Evolutionary conservation across 2,329 filamentous ascomycete species (phyloP), one percentile per base, ranked within the genome.

Genomic region (Triangularia verruculosa): DNA sequence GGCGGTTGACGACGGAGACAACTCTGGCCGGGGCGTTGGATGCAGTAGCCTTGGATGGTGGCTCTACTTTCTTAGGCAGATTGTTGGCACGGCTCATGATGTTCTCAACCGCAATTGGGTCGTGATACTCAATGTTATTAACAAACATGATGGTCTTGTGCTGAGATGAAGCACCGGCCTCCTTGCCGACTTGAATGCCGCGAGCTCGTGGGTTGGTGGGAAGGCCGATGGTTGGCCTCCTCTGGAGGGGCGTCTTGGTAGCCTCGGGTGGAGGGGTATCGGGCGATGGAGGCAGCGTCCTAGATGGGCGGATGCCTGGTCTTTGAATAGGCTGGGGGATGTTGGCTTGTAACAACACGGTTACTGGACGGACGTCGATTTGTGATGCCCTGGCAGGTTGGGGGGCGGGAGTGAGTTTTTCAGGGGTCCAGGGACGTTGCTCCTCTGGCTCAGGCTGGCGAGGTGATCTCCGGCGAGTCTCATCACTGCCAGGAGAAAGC

Each of bases 61-160:
- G 61, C 15, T 66, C 32, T 3, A 68, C 65, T 54, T 72, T 73
- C 6, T 63, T 58, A 24, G 30, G 56, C 39, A 43, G 57, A 32
- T 75, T 75, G 17, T 76, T 75, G 2, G 77, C 79, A 11, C 74
- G 78, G 28, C 80, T 76, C 34, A 85, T 78, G 64, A 86, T 83
- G 24, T 76, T 78, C 59, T 80, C 75, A 1, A 86, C 82, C 1
- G 75, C 72, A 27, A 70, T 73, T 0, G 84, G 82, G 62, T 87
- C 77, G 61, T 86, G 76, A 66, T 85, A 86, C 34, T 83, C 77
- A 61, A 86, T 84, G 57, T 82, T 78, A 64, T 85, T 86, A 57
- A 86, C 73, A 61, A 85, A 80, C 79, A 86, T 81, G 54, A 86
- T 78, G 3, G 80, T 85, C 63, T 81, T 78, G 24, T 80, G 74